These are phyloP conservation scores for Populus hybrid DNA, from an alignment of 441 rosid genomes.

Conservation along the genomic window DNA sequence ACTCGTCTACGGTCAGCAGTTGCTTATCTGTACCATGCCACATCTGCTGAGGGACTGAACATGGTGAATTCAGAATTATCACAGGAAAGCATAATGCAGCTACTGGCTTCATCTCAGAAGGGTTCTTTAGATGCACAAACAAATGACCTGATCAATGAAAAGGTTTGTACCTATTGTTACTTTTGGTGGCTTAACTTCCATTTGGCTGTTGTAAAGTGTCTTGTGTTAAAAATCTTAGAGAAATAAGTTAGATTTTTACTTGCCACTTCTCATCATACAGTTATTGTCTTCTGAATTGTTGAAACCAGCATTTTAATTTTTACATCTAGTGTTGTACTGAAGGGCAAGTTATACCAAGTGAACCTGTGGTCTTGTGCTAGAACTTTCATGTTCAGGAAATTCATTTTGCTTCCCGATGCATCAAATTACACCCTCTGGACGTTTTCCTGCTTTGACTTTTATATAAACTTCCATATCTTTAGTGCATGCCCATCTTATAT, in stretches of 20 bases:
- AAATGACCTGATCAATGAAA: constrained; percentile 18
- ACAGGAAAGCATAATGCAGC: constrained; percentile 15
- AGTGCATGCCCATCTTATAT: not conserved
- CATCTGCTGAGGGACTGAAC: constrained; percentile 30
- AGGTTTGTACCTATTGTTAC: constrained; percentile 27
- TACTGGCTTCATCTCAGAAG: constrained; percentile 26
- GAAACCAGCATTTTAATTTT: not conserved
- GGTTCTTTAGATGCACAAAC: constrained; percentile 25
- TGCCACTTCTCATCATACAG: not conserved
- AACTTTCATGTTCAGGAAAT: not conserved
- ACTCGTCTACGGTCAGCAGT: constrained; percentile 45
- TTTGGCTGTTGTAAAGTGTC: not conserved
- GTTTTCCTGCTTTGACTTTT: not conserved
- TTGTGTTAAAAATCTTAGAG: not conserved
- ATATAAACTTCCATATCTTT: not conserved
- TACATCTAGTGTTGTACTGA: not conserved
- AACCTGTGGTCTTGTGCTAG: not conserved
- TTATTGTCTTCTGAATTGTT: not conserved
- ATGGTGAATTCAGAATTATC: constrained; percentile 26
- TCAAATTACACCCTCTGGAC: not conserved
- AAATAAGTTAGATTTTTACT: not conserved
- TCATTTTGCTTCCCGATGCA: not conserved
- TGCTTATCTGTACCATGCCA: constrained; percentile 28
- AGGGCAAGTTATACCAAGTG: not conserved
- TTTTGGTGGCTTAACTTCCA: not conserved